Base-by-base conservation (phyloP, 2,329 filamentous ascomycete genomes). In the Cladosporium sp. region DNA sequence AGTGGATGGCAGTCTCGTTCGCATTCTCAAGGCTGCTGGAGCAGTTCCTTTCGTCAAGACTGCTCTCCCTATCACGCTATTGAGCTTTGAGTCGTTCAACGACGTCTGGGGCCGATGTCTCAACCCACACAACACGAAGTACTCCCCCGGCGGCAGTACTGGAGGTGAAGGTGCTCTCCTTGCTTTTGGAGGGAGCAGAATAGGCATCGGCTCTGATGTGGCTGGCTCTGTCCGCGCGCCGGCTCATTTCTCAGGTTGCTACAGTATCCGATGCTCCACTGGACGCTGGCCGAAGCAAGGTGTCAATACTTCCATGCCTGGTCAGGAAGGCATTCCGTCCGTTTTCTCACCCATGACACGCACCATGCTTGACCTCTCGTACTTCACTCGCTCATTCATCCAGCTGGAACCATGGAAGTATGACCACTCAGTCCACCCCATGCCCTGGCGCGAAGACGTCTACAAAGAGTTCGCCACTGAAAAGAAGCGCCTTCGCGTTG, bases 41-140 rank as follows among this genome's bases (percentile, higher is more conserved):
- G 90, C 91, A 0, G 79, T 96, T 2, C 91, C 91, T 0, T 96
- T 95, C 65, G 89, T 91, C 56, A 97, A 96, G 75, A 96, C 91
- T 1, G 93, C 93, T 55, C 68, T 95, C 2, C 92, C 91, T 4
- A 86, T 92, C 51, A 95, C 90, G 0, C 78, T 96, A 1, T 77
- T 95, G 36, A 90, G 86, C 51, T 95, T 95, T 61, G 90, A 95
- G 68, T 90, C 86, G 13, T 82, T 82, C 45, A 86, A 85, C 60
- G 80, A 83, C 54, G 75, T 96, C 17, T 97, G 91, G 89, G 91
- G 92, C 36, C 52, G 40, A 43, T 50, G 44, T 50, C 51, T 43
- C 43, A 54, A 39, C 18, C 49, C 34, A 20, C 52, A 52, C 30
- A 42, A 52, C 18, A n/a, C 39, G 20, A 44, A 47, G 30, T 52